Evolutionary conservation across 148 eudicot genomes (phyloP).

Genomic region (Fagopyrum esculentum): DNA sequence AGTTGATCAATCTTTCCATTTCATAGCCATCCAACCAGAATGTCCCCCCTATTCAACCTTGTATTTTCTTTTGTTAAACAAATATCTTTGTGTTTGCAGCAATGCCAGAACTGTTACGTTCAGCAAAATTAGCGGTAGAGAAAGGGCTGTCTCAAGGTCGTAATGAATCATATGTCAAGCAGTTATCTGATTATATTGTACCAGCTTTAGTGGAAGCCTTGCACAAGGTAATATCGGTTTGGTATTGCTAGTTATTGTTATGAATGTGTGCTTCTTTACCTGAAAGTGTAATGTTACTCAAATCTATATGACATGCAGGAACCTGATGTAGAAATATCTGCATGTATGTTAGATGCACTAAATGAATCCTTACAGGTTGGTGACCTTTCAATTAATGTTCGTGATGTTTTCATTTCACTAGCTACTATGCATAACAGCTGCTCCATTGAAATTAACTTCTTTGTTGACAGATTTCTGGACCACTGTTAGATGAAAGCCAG

Average conservation of each 20-base stretch:
- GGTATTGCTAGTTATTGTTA: neutral
- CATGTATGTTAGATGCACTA: slow-evolving; percentile 83
- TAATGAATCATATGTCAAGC: slow-evolving; percentile 79
- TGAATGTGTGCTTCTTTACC: neutral
- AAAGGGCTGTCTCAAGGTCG: slow-evolving; percentile 94
- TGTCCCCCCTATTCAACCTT: neutral
- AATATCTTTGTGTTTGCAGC: slow-evolving; percentile 32
- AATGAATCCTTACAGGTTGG: slow-evolving; percentile 91
- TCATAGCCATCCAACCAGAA: neutral
- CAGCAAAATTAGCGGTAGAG: slow-evolving; percentile 91
- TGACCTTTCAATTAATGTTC: neutral
- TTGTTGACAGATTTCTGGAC: slow-evolving; percentile 59
- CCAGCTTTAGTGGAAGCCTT: slow-evolving; percentile 94
- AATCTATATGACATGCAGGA: slow-evolving; percentile 51
- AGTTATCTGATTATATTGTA: slow-evolving; percentile 80
- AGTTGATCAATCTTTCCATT: neutral
- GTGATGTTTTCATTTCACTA: neutral
- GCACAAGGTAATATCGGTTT: slow-evolving; percentile 54
- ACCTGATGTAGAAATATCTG: slow-evolving; percentile 94
- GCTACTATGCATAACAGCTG: neutral
- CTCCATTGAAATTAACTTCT: neutral
- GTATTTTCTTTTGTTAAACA: slow-evolving; percentile 13
- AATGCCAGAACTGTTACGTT: slow-evolving; percentile 90
- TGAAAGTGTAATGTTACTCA: neutral
- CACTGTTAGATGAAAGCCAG: slow-evolving; percentile 77